Percentiles rank a stretch among this genome's conserved stretches.
phyloP scores from a whole-genome alignment of 305 asterid species.

The Stenogyne calaminthoides region DNA sequence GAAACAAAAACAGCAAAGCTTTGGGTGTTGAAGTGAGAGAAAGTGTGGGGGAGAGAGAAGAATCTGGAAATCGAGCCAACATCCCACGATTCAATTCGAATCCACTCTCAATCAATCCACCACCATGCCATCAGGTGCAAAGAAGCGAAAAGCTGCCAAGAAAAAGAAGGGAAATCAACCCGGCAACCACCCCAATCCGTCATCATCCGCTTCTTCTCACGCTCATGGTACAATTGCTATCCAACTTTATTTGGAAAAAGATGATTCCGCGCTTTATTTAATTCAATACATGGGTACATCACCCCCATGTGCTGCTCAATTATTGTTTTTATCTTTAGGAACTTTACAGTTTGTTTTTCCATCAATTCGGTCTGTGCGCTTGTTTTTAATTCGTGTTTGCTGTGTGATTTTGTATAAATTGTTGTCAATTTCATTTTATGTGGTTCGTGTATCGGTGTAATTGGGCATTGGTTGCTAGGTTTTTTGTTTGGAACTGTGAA shows the following conservation, averaged over 20 bases:
- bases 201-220: conserved; percentile 28
- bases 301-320: conserved; percentile 37
- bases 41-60: conserved; percentile 16
- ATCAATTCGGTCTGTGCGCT: conserved; percentile 38
- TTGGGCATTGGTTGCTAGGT: background rate
- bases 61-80: conserved; percentile 5
- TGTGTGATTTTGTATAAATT: conserved; percentile 5
- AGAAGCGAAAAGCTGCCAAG: conserved; percentile 81
- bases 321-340: conserved; percentile 24
- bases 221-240: conserved; percentile 38
- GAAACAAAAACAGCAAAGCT: conserved; percentile 17
- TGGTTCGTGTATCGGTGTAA: background rate
- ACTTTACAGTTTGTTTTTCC: conserved; percentile 48
- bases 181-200: conserved; percentile 24
- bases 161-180: conserved; percentile 55
- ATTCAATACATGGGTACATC: background rate
- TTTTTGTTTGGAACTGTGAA: background rate
- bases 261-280: conserved; percentile 17
- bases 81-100: conserved; percentile 21
- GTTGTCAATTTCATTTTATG: background rate
- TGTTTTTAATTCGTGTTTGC: conserved; percentile 32
- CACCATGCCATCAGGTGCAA: conserved; percentile 75
- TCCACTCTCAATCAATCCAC: conserved; percentile 34
- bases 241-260: conserved; percentile 20
- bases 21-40: conserved; percentile 25